These are phyloP conservation scores for Polygonum aviculare DNA, from an alignment of 148 eudicot genomes.

Conservation along the genomic window DNA sequence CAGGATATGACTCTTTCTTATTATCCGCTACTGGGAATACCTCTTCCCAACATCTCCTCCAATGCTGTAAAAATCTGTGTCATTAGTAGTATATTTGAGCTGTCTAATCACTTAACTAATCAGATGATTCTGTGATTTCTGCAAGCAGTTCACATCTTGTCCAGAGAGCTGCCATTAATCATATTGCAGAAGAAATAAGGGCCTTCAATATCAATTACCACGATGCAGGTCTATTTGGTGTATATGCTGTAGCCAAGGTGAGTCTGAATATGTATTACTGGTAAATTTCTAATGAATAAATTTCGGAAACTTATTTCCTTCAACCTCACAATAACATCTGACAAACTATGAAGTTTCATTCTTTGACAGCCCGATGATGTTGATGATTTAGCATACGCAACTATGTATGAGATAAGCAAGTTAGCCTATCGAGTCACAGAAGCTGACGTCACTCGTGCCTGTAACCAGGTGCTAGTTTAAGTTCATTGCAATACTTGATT, in stretches of 20 bases:
- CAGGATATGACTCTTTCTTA: not conserved
- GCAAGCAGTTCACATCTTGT: constrained; percentile 39
- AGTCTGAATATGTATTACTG: not conserved
- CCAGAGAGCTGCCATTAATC: constrained; percentile 36
- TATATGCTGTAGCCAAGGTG: constrained; percentile 49
- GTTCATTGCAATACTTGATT: not conserved
- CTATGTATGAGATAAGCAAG: constrained; percentile 71
- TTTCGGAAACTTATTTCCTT: not conserved
- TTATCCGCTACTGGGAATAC: not conserved
- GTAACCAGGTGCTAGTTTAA: constrained; percentile 53
- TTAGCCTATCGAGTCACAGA: constrained; percentile 65
- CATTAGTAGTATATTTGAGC: too few relatives aligned
- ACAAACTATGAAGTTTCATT: not conserved
- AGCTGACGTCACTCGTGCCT: constrained; percentile 77
- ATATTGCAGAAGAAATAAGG: constrained; percentile 38
- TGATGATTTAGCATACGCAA: constrained; percentile 71
- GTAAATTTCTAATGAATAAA: not conserved
- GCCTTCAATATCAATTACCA: constrained; percentile 41
- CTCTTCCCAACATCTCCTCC: not conserved
- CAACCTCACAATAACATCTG: not conserved
- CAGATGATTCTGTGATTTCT: not conserved
- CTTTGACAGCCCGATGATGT: constrained; percentile 43
- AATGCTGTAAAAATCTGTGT: not conserved
- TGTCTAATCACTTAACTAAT: not conserved
- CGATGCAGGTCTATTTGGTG: constrained; percentile 49